phyloP scores from a whole-genome alignment of 1,284 basidiomycete genomes.

The Paramarasmius palmivorus region DNA sequence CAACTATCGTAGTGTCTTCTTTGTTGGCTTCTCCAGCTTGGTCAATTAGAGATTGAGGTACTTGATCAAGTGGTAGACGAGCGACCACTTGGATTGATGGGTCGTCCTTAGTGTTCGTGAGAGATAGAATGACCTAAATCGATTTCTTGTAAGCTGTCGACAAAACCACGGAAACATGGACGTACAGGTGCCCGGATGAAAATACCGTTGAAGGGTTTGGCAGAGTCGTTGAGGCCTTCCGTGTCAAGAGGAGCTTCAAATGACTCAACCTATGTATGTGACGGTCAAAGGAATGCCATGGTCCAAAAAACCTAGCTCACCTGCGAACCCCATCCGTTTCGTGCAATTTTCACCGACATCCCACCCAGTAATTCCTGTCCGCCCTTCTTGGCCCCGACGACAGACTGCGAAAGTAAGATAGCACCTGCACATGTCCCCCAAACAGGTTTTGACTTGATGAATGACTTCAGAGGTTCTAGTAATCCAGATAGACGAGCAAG shows the following conservation, averaged over 20 bases:
- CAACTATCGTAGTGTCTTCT: conserved; percentile 77
- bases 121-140: conserved; percentile 60
- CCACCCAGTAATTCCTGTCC: conserved; percentile 88
- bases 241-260: conserved; percentile 83
- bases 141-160: conserved; percentile 16
- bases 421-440: conserved; percentile 99
- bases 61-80: conserved; percentile 62
- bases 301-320: conserved; percentile 33
- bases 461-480: conserved; percentile 77
- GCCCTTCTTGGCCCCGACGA: conserved; percentile 83
- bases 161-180: conserved; percentile 18
- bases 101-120: conserved; percentile 44
- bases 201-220: conserved; percentile 77
- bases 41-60: conserved; percentile 50
- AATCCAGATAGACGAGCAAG: conserved; percentile 81
- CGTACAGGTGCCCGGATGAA: conserved; percentile 94
- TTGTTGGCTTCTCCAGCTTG: conserved; percentile 35
- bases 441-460: conserved; percentile 68
- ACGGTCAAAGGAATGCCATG: neutral
- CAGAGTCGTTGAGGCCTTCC: conserved; percentile 59
- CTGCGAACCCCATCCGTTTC: conserved; percentile 91
- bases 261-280: conserved; percentile 69
- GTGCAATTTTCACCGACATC: conserved; percentile 77
- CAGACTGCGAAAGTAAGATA: conserved; percentile 78
- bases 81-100: conserved; percentile 70